Conservation (phyloP, 768 basidiomycete genomes). For the Cyclocybe aegerita region DNA sequence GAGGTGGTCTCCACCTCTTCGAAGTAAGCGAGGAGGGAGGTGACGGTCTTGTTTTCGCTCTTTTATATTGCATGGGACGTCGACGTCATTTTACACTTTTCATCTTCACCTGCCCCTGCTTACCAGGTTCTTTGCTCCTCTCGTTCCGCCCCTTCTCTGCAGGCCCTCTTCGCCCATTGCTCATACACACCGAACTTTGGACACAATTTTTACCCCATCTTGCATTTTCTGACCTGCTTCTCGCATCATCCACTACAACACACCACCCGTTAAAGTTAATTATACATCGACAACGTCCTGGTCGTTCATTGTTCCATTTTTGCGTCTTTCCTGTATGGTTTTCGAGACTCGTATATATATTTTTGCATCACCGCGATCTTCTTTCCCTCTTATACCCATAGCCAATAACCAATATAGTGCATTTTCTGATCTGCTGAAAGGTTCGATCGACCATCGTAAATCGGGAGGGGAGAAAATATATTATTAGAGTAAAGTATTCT, state of each 20-base stretch:
- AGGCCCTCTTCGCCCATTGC: too few species aligned
- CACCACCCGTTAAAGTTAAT: too few species aligned
- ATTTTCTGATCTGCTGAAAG: not conserved
- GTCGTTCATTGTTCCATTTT: constrained; percentile 6
- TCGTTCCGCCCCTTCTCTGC: too few species aligned
- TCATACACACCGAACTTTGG: too few species aligned
- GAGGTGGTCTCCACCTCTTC: constrained; percentile 25
- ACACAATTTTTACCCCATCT: too few species aligned
- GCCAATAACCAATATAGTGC: constrained; percentile 12
- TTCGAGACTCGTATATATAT: constrained; percentile 14
- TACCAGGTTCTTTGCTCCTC: too few species aligned
- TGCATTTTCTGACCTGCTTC: too few species aligned
- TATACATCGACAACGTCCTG: not conserved
- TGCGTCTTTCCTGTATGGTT: constrained; percentile 11
- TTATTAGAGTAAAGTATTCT: too few species aligned
- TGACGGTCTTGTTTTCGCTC: constrained; percentile 2
- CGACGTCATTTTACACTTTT: not conserved
- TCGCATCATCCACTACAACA: too few species aligned
- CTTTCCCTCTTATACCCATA: constrained; percentile 19
- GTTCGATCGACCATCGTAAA: too few species aligned
- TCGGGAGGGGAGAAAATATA: too few species aligned
- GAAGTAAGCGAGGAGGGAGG: constrained; percentile 11
- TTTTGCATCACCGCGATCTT: not conserved
- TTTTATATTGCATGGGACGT: constrained; percentile 1
- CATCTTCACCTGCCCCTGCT: too few species aligned